Conservation (phyloP, 2,329 filamentous ascomycete species). For the Arachnopeziza araneosa region DNA sequence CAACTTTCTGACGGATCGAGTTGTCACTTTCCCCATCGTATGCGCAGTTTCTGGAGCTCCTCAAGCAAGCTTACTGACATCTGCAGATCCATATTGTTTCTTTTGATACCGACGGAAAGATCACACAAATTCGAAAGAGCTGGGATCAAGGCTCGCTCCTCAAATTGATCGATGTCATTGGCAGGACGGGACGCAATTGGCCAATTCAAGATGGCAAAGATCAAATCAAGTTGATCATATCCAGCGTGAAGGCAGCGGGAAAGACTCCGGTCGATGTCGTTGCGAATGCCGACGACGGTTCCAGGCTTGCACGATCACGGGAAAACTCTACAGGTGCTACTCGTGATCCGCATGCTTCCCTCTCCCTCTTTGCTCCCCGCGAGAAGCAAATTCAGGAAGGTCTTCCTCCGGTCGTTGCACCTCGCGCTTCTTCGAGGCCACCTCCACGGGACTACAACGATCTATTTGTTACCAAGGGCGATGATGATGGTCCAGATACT, state of each 20-base stretch:
- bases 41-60: slow-evolving; percentile 32
- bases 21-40: slow-evolving; percentile 76
- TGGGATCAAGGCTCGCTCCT: slow-evolving; percentile 95
- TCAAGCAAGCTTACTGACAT: slow-evolving; percentile 4
- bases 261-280: slow-evolving; percentile 30
- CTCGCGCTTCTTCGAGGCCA: slow-evolving; percentile 66
- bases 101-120: slow-evolving; percentile 72
- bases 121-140: slow-evolving; percentile 78
- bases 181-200: slow-evolving; percentile 86
- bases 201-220: slow-evolving; percentile 85
- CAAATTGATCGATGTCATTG: slow-evolving; percentile 91
- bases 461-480: slow-evolving; percentile 52
- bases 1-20: slow-evolving; percentile 84
- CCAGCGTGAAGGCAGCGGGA: slow-evolving; percentile 48
- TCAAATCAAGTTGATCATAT: slow-evolving; percentile 70
- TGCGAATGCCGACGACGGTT: slow-evolving; percentile 17
- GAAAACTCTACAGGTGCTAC: slow-evolving; percentile 48
- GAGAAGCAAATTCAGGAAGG: slow-evolving; percentile 51
- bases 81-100: slow-evolving; percentile 78
- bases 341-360: slow-evolving; percentile 62
- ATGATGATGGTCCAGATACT: slow-evolving; percentile 8
- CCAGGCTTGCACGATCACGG: slow-evolving; percentile 39
- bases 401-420: slow-evolving; percentile 48
- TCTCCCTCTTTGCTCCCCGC: slow-evolving; percentile 69
- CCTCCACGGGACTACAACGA: slow-evolving; percentile 63